Conservation (phyloP, 306 rosid genomes). For the Echinosophora koreensis region DNA sequence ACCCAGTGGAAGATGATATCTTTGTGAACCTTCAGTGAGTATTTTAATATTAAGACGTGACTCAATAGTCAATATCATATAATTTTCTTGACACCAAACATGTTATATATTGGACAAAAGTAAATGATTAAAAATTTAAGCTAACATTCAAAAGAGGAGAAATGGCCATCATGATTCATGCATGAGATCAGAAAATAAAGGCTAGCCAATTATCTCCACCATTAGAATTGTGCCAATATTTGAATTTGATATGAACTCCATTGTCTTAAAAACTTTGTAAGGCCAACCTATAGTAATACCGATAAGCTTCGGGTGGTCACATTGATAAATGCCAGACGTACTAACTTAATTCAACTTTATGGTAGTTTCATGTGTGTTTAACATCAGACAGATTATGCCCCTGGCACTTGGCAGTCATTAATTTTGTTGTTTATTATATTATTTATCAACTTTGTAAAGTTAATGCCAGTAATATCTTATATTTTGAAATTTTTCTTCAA, state of each 20-base stretch:
- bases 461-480: not conserved
- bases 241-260: not conserved
- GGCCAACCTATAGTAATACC: not conserved
- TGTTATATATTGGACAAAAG: not conserved
- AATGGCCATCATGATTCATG: slow-evolving; percentile 21
- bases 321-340: not conserved
- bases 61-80: slow-evolving; percentile 26
- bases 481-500: slow-evolving; percentile 7
- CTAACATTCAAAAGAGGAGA: slow-evolving; percentile 18
- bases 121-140: slow-evolving; percentile 34
- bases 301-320: not conserved
- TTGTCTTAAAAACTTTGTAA: slow-evolving; percentile 11
- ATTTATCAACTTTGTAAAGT: slow-evolving; percentile 6
- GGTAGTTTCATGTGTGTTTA: slow-evolving; percentile 13
- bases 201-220: not conserved
- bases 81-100: slow-evolving; percentile 8
- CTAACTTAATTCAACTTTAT: slow-evolving; percentile 13
- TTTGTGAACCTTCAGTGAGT: slow-evolving; percentile 83
- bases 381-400: slow-evolving; percentile 8
- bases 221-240: slow-evolving; percentile 22
- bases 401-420: not conserved
- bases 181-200: slow-evolving; percentile 21
- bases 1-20: slow-evolving; percentile 89
- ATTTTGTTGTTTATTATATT: not conserved
- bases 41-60: slow-evolving; percentile 41